Evolutionary conservation across 2,329 filamentous ascomycete species (phyloP).

Genomic region (Gnomoniopsis smithogilvyi): DNA sequence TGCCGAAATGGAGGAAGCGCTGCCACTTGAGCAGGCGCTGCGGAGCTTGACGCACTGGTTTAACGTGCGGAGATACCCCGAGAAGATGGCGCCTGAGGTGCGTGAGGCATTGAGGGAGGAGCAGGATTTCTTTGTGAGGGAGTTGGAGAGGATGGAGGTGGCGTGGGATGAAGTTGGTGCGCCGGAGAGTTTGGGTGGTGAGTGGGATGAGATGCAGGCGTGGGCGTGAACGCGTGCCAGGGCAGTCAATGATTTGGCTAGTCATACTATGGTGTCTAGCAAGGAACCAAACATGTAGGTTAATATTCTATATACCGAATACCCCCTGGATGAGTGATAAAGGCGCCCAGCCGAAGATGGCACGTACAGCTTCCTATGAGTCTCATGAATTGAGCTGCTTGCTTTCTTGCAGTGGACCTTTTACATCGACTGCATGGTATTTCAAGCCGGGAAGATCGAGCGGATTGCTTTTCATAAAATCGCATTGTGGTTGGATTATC

Average conservation of each 20-base stretch:
- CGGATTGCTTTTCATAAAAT: no score
- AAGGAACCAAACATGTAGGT: no score
- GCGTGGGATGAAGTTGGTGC: conserved; percentile 41
- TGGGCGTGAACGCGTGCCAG: conserved; percentile 10
- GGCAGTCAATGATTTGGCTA: no score
- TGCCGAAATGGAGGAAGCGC: conserved; percentile 85
- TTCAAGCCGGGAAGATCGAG: no score
- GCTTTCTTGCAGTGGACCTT: no score
- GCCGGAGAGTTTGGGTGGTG: conserved; percentile 26
- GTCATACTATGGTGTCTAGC: not conserved
- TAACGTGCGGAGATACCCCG: conserved; percentile 79
- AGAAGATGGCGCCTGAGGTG: conserved; percentile 64
- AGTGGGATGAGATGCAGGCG: conserved; percentile 22
- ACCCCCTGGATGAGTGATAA: no score
- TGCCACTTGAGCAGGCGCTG: conserved; percentile 88
- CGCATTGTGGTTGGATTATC: no score
- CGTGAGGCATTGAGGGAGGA: conserved; percentile 64
- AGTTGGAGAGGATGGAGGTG: conserved; percentile 69
- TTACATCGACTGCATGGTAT: no score
- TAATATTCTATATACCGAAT: no score
- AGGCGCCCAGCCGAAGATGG: no score
- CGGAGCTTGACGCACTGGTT: conserved; percentile 91
- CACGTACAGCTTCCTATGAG: no score
- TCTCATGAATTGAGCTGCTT: no score
- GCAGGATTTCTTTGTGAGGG: conserved; percentile 74